Percentiles rank a stretch among this genome's conserved stretches.
These are phyloP conservation scores for Strobilomyces dryophilus DNA, from an alignment of 768 basidiomycete genomes.

Conservation along the genomic window DNA sequence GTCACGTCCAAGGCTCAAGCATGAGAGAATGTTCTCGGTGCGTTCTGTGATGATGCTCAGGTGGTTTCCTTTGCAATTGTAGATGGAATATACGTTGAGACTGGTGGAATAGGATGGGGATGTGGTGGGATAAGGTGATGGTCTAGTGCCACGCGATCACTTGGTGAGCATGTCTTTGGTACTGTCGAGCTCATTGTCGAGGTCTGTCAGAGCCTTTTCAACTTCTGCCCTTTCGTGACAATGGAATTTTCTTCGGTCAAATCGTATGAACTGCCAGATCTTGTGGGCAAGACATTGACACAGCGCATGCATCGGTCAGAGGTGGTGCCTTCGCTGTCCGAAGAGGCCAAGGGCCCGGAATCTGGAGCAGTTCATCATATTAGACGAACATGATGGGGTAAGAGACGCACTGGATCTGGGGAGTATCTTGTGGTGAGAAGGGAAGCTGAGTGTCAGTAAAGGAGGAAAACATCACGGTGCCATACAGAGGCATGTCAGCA, in stretches of 20 bases:
- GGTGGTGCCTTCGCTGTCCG: slow-evolving; percentile 43
- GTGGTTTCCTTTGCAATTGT: slow-evolving; percentile 36
- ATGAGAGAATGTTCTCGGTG: slow-evolving; percentile 61
- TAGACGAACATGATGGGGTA: not conserved
- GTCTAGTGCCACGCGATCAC: slow-evolving; percentile 52
- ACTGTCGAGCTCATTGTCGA: slow-evolving; percentile 65
- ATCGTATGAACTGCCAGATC: slow-evolving; percentile 38
- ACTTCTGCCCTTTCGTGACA: slow-evolving; percentile 51
- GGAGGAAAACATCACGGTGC: no score
- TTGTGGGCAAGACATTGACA: slow-evolving; percentile 50
- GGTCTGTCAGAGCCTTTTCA: slow-evolving; percentile 58
- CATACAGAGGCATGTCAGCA: no score
- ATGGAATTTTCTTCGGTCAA: slow-evolving; percentile 53
- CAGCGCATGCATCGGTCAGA: slow-evolving; percentile 48
- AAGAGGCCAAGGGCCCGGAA: slow-evolving; percentile 40
- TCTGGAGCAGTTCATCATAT: slow-evolving; percentile 29
- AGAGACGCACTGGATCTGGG: slow-evolving; percentile 45
- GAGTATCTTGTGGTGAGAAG: slow-evolving; percentile 58
- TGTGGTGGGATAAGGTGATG: slow-evolving; percentile 29
- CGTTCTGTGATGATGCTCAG: slow-evolving; percentile 77
- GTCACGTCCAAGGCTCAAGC: slow-evolving; percentile 35
- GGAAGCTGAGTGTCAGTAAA: slow-evolving; percentile 48
- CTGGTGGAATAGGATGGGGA: slow-evolving; percentile 25
- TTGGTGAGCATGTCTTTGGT: slow-evolving; percentile 62
- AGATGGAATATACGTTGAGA: not conserved